A percentile compares a stretch with the other conserved stretches of the same genome.
Conservation (phyloP, 371 early-diverging fungal species). For the Quaeritorhiza haematococci region DNA sequence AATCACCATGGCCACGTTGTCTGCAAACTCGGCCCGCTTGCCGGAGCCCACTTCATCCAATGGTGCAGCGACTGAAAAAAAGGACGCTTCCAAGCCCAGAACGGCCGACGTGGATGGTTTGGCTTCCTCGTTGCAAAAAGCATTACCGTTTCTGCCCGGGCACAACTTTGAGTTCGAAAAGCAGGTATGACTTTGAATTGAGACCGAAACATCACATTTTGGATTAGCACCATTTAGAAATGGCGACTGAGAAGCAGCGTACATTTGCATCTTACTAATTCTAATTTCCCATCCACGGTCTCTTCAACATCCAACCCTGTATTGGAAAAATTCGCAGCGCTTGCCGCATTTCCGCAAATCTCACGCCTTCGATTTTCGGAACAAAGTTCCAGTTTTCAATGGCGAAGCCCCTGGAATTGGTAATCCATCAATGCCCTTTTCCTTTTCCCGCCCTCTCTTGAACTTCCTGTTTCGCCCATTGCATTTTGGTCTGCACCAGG, state of each 20-base stretch:
- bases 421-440: conserved; percentile 1
- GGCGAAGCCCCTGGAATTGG: conserved; percentile 46
- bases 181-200: conserved; percentile 10
- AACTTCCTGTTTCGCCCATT: conserved; percentile 2
- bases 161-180: conserved; percentile 36
- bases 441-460: not conserved
- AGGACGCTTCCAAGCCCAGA: too few species aligned
- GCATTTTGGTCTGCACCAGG: too few species aligned
- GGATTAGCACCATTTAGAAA: not conserved
- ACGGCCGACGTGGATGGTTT: too few species aligned
- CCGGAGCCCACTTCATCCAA: too few species aligned
- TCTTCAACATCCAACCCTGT: not conserved
- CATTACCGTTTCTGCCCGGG: conserved; percentile 47
- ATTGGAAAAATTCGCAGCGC: conserved; percentile 7
- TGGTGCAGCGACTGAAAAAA: too few species aligned
- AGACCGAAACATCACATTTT: not conserved
- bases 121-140: conserved; percentile 29
- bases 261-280: not conserved
- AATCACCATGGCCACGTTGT: too few species aligned
- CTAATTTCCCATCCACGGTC: not conserved
- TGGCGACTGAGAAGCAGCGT: not conserved
- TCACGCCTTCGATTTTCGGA: conserved; percentile 53
- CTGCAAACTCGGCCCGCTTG: too few species aligned
- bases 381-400: conserved; percentile 41
- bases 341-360: conserved; percentile 45